A percentile compares a stretch with the other conserved stretches of the same genome.
These are phyloP conservation scores for Suillus hirtellus DNA, from an alignment of 768 basidiomycete species.

Conservation along the genomic window DNA sequence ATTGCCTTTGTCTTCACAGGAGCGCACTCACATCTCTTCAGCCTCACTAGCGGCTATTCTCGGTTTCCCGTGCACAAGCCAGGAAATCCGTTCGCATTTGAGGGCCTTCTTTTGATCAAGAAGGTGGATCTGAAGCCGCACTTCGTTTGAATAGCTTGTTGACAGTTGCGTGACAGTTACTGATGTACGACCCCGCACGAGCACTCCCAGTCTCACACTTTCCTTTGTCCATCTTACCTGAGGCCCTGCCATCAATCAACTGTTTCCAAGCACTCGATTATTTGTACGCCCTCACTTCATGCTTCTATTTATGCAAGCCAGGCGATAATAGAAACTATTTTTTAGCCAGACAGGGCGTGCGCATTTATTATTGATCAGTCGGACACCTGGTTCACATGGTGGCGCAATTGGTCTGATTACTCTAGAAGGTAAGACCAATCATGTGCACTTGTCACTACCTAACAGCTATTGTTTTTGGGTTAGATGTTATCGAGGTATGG, in stretches of 20 bases:
- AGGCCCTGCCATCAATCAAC: conserved; percentile 85
- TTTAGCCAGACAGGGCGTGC: conserved; percentile 89
- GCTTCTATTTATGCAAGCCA: background rate
- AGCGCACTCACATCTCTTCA: conserved; percentile 26
- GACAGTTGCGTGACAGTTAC: conserved; percentile 54
- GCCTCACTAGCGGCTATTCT: conserved; percentile 79
- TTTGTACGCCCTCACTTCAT: conserved; percentile 50
- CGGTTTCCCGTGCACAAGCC: conserved; percentile 87
- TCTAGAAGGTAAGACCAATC: conserved; percentile 60
- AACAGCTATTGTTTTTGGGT: background rate
- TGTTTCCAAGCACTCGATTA: conserved; percentile 96
- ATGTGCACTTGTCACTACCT: conserved; percentile 8
- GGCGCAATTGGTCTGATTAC: conserved; percentile 93
- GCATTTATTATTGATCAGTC: conserved; percentile 84
- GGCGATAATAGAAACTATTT: background rate
- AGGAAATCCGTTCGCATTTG: conserved; percentile 65
- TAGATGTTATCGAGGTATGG: conserved; percentile 73
- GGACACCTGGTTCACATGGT: conserved; percentile 81
- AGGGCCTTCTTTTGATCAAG: conserved; percentile 83
- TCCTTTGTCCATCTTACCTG: conserved; percentile 80
- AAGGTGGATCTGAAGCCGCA: conserved; percentile 45
- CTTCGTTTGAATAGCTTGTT: conserved; percentile 13
- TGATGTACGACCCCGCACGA: conserved; percentile 84
- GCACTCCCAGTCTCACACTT: conserved; percentile 74
- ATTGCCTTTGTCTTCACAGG: conserved; percentile 1